Conservation (phyloP, 192 early-diverging fungal species). For the Tieghemiomyces parasiticus region DNA sequence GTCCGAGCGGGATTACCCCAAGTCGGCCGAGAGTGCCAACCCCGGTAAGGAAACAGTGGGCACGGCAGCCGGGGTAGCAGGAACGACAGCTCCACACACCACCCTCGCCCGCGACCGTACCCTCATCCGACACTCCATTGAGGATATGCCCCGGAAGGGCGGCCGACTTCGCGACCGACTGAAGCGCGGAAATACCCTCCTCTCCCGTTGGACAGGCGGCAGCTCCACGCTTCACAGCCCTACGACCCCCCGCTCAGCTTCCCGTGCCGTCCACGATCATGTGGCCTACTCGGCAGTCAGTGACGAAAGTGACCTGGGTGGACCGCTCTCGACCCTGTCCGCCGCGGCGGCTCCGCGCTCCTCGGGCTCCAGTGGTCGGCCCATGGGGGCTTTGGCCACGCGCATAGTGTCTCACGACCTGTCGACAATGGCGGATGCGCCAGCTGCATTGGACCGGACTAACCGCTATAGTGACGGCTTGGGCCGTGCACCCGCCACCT, state of each 20-base stretch:
- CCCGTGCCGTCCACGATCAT: neutral
- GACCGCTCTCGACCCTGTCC: neutral
- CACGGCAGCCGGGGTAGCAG: neutral
- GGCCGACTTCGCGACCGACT: neutral
- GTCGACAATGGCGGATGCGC: too few relatives aligned
- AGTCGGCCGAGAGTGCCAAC: neutral
- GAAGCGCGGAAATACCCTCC: neutral
- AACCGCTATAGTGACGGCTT: too few relatives aligned
- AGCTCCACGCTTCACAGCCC: neutral
- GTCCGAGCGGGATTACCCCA: neutral
- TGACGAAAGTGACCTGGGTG: too few relatives aligned
- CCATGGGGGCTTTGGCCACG: neutral
- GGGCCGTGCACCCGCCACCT: too few relatives aligned
- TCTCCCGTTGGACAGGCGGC: neutral
- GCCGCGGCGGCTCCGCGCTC: neutral
- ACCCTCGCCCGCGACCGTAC: neutral
- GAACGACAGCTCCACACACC: neutral
- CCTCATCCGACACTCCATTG: neutral
- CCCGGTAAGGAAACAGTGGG: neutral
- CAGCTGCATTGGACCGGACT: too few relatives aligned
- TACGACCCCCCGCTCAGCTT: neutral
- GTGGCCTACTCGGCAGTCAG: neutral
- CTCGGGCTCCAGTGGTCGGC: neutral
- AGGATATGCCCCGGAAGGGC: neutral
- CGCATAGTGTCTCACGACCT: too few relatives aligned